These are phyloP conservation scores for Colletotrichum eleusines DNA, from an alignment of 2,329 filamentous ascomycete species.

Conservation along the genomic window DNA sequence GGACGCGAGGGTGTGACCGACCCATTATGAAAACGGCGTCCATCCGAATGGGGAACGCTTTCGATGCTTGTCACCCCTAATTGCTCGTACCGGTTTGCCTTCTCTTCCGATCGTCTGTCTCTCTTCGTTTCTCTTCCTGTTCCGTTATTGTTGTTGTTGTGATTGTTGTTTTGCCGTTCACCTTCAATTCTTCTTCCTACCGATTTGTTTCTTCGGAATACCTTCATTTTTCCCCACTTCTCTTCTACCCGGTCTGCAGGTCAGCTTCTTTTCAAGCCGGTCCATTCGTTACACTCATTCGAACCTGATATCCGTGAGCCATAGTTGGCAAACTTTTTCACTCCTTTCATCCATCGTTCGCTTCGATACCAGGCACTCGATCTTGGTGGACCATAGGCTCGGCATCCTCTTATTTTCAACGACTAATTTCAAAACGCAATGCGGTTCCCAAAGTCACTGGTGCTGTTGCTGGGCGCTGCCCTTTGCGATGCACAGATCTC, in stretches of 20 bases:
- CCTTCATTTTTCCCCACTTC: slow-evolving; percentile 24
- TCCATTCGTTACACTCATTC: slow-evolving; percentile 25
- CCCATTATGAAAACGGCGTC: slow-evolving; percentile 27
- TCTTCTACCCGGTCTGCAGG: slow-evolving; percentile 37
- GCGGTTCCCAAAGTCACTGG: slow-evolving; percentile 33
- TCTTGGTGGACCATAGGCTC: not conserved
- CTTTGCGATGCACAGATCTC: slow-evolving; percentile 41
- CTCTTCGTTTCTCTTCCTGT: slow-evolving; percentile 31
- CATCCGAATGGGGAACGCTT: slow-evolving; percentile 1
- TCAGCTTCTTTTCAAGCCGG: slow-evolving; percentile 28
- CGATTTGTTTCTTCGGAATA: slow-evolving; percentile 26
- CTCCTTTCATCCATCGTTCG: slow-evolving; percentile 21
- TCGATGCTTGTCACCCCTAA: slow-evolving; percentile 7
- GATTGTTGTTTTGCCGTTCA: slow-evolving; percentile 12
- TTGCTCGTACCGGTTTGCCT: slow-evolving; percentile 20
- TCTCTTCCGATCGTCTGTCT: slow-evolving; percentile 18
- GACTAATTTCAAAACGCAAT: slow-evolving; percentile 18
- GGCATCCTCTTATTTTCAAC: slow-evolving; percentile 2
- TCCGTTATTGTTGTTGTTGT: slow-evolving; percentile 17
- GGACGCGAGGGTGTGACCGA: too few species aligned
- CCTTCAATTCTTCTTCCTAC: slow-evolving; percentile 32
- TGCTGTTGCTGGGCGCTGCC: slow-evolving; percentile 28
- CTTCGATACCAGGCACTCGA: not conserved
- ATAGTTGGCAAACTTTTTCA: slow-evolving; percentile 26
- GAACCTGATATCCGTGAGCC: slow-evolving; percentile 30